These are phyloP conservation scores for Mycena sp. DNA, from an alignment of 1,284 basidiomycete species.

Conservation along the genomic window DNA sequence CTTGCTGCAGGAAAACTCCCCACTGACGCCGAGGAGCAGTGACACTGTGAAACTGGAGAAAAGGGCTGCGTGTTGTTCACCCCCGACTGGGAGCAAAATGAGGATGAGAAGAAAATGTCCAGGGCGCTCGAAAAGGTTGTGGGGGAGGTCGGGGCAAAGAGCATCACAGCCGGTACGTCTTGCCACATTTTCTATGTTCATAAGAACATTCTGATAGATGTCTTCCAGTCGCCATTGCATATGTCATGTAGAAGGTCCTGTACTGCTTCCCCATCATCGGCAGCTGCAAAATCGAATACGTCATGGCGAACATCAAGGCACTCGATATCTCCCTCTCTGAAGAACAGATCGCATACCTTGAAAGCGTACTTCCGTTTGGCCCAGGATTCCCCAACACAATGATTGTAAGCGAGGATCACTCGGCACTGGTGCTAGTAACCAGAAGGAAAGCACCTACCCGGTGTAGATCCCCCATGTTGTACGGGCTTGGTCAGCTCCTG, in stretches of 20 bases:
- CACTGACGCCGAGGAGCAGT: conserved; percentile 57
- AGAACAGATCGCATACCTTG: conserved; percentile 35
- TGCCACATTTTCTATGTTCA: too few species aligned
- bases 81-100: conserved; percentile 50
- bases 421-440: background rate
- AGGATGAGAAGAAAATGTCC: conserved; percentile 50
- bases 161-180: too few species aligned
- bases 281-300: too few species aligned
- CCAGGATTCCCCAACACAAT: too few species aligned
- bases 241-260: conserved; percentile 47
- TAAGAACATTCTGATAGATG: too few species aligned
- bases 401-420: conserved; percentile 17
- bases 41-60: conserved; percentile 52
- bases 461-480: conserved; percentile 21
- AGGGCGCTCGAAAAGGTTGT: conserved; percentile 57
- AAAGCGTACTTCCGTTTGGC: too few species aligned
- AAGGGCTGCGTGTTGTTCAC: conserved; percentile 46
- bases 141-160: conserved; percentile 51
- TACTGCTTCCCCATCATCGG: too few species aligned
- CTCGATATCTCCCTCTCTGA: too few species aligned
- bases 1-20: conserved; percentile 60
- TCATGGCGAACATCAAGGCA: too few species aligned
- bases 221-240: too few species aligned
- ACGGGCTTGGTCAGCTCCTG: background rate
- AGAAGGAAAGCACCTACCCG: background rate